Base-by-base conservation (phyloP, 164 flowering plant species). In the Macadamia tetraphylla region DNA sequence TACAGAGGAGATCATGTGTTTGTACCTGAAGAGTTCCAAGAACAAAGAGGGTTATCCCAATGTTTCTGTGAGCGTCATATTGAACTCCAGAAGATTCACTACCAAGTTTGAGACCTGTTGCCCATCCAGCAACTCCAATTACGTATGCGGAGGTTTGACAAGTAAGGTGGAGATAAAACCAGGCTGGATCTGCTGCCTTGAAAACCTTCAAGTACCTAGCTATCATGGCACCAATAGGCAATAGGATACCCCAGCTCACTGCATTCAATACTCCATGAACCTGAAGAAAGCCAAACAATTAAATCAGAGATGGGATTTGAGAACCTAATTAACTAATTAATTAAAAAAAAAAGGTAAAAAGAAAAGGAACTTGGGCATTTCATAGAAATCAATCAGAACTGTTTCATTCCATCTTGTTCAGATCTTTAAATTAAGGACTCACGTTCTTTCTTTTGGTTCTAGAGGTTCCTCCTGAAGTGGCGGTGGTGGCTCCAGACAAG, bases 121-220 rank as follows among this genome's bases (percentile, higher is more conserved):
- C 80, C 82, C 82, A 79, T 6, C 82, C 82, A 31, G 82, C 80
- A 14, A 79, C 78, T 0, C 82, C 82, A 3, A 74, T 18, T 12
- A 68, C 63, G 57, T 79, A 79, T 57, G 75, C 82, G 0, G 82
- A 74, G 48, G 64, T 13, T 70, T 79, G 82, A 67, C 77, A 76
- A 23, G 67, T 35, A 1, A 66, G 65, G 49, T 79, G 82, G 9
- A 79, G 60, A 70, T 76, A 79, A 64, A 79, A 79, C 82, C 82
- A 79, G 1, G 80, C 74, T 9, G 81, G 83, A 29, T 77, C 66
- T 0, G 84, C 86, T 3, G 77, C 12, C 52, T 70, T 63, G 67
- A 76, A 81, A 67, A 81, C 86, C 78, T 71, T 85, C 57, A 83
- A 32, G 74, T 83, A 83, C 67, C 86, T 78, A 17, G 88, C 86